Base-by-base conservation (phyloP, 1,284 basidiomycete genomes). In the Cryptococcus depauperatus region DNA sequence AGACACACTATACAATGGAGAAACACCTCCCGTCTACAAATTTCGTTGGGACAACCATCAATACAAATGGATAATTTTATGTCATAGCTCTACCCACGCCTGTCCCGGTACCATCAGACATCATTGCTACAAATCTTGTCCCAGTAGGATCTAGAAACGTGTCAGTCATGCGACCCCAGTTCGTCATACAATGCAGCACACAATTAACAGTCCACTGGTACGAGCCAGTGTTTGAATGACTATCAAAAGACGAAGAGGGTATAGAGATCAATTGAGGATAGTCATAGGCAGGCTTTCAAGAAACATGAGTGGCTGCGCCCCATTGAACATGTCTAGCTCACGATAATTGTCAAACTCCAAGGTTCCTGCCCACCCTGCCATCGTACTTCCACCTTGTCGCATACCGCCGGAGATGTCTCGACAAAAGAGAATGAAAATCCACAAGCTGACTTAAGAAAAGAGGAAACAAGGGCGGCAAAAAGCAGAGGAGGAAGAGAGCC, bases 91-190 rank as follows among this genome's bases (percentile, higher is more conserved):
- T 14, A 41, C 39, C 27, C 22, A 66, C 66, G 4, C 61, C 64
- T 25, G 59, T 54, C 10, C 64, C 66, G 2, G 51, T 53, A 1
- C 55, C 32, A 42, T 69, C 66, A 6, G 64, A 67, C 64, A 69
- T 66, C 57, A 67, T 57, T 28, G 58, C 52, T 1, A 61, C 54
- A 26, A 61, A 53, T 4, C 48, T 38, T n/a, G 54, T 61, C 4
- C 52, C 56, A 1, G 48, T 38, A 1, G 62, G 59, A 41, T 64
- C 65, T 68, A 48, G 5, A 13, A 13, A 26, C 28, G 42, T 22
- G 27, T 23, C 19, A 45, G 34, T 35, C 41, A 14, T 11, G n/a
- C 26, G 6, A 45, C 9, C 30, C 7, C 5, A 39, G 28, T 10
- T 2, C n/a, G 26, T 38, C n/a, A 23, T 11, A 21, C 3, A 30